These are phyloP conservation scores for Leccinum pachyderme DNA, from an alignment of 1,284 basidiomycete species.

Conservation along the genomic window DNA sequence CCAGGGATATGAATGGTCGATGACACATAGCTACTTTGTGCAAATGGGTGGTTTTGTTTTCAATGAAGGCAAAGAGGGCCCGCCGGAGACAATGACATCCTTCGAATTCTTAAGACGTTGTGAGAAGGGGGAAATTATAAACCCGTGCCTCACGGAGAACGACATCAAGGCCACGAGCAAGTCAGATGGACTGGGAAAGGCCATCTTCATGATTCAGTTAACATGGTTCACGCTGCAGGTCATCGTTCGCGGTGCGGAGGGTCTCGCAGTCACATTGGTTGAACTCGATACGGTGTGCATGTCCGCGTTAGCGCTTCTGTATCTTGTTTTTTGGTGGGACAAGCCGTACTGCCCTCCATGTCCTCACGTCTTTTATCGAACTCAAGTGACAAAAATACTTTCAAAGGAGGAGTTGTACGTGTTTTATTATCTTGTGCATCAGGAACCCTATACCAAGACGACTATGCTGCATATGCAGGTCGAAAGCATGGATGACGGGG, in stretches of 20 bases:
- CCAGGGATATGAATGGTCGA: neutral
- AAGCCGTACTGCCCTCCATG: neutral
- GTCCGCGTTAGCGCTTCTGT: neutral
- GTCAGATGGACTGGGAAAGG: neutral
- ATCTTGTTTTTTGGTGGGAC: neutral
- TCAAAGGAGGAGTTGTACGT: neutral
- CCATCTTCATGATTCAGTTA: neutral
- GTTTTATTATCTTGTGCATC: neutral
- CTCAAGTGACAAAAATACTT: neutral
- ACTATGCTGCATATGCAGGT: neutral
- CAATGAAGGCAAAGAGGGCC: neutral
- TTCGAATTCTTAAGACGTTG: neutral
- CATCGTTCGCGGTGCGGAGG: neutral
- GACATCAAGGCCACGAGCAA: neutral
- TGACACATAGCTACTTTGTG: neutral
- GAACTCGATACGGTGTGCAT: conserved; percentile 1
- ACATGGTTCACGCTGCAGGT: neutral
- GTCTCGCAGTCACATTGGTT: neutral
- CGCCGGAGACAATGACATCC: neutral
- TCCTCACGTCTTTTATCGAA: neutral
- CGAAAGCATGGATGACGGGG: neutral
- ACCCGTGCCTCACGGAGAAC: neutral
- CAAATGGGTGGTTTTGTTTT: neutral
- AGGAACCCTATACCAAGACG: neutral
- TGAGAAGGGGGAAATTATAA: neutral